These are phyloP conservation scores for Colletotrichum plurivorum DNA, from an alignment of 2,329 filamentous ascomycete genomes.

Conservation along the genomic window DNA sequence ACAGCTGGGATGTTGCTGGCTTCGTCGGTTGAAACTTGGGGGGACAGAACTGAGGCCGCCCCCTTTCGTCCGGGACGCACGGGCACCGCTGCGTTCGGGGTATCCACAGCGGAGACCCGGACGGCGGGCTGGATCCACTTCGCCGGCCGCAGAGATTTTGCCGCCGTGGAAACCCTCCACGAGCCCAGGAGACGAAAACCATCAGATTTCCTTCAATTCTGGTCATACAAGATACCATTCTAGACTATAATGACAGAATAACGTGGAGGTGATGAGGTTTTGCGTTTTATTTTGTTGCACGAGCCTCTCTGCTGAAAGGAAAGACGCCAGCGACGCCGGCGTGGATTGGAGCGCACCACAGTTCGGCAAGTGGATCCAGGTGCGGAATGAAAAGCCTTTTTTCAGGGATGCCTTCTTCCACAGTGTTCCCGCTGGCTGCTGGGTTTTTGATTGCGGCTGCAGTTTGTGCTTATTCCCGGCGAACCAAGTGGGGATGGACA, in stretches of 20 bases:
- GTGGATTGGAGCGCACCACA: too few species aligned
- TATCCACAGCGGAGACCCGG: slow-evolving; percentile 11
- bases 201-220: too few species aligned
- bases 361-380: slow-evolving; percentile 16
- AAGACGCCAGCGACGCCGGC: too few species aligned
- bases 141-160: slow-evolving; percentile 23
- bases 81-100: not conserved
- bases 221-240: too few species aligned
- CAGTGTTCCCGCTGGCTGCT: too few species aligned
- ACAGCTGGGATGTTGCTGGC: slow-evolving; percentile 22
- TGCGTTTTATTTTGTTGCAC: too few species aligned
- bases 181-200: too few species aligned
- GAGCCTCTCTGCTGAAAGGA: too few species aligned
- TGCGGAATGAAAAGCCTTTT: slow-evolving; percentile 17
- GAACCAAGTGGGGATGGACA: slow-evolving; percentile 13
- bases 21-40: slow-evolving; percentile 5
- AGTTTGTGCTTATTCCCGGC: slow-evolving; percentile 30
- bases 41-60: not conserved
- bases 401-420: not conserved
- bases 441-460: slow-evolving; percentile 13
- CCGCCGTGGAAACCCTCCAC: too few species aligned
- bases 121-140: slow-evolving; percentile 7
- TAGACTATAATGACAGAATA: too few species aligned
- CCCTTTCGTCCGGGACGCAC: slow-evolving; percentile 39
- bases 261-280: too few species aligned